Base-by-base conservation (phyloP, 768 basidiomycete genomes). In the Termitomyces sp. region DNA sequence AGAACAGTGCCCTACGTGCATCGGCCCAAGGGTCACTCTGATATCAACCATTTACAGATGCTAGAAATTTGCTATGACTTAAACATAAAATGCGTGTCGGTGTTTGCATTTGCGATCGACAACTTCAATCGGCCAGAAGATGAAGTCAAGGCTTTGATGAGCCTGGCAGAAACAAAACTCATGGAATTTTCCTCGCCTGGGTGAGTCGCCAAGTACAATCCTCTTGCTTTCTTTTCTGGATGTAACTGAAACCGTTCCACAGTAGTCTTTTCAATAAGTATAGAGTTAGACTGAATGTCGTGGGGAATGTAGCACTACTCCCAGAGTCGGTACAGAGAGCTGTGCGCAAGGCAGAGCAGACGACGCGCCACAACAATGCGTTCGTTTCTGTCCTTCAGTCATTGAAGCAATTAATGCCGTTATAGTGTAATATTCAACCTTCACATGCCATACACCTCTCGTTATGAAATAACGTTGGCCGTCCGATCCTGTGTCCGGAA, bases 81-180 rank as follows among this genome's bases (percentile, higher is more conserved):
- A n/a, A 76, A 85, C 13, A 80, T 99, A 50, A 80, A 77, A 60
- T 93, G 89, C 60, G 94, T 98, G 28, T 88, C 93, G 2, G 91
- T 89, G n/a, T 99, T 96, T 66, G 93, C 94, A n/a, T 99, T 99
- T 73, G 84, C 95, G 1, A 94, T 98, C 61, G 96, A 98, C 66
- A 99, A 98, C 75, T 98, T 98, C 76, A 91, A 91, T 61, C 83
- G 97, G 20, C 81, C 89, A 0, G 77, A 82, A 55, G 87, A 88
- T 4, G 97, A 99, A 70, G 93, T 99, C 1, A 84, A 89, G 28
- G 85, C 85, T 2, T 79, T 98, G 65, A 94, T 99, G 93, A 71
- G 75, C n/a, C 71, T 99, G 50, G 89, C 91, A 0, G 86, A 92
- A 54, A 63, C 62, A 80, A 87, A 88, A 62, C 78, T 98, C 32